phyloP scores from a whole-genome alignment of 129 eudicot genomes.

The Logfia minima region DNA sequence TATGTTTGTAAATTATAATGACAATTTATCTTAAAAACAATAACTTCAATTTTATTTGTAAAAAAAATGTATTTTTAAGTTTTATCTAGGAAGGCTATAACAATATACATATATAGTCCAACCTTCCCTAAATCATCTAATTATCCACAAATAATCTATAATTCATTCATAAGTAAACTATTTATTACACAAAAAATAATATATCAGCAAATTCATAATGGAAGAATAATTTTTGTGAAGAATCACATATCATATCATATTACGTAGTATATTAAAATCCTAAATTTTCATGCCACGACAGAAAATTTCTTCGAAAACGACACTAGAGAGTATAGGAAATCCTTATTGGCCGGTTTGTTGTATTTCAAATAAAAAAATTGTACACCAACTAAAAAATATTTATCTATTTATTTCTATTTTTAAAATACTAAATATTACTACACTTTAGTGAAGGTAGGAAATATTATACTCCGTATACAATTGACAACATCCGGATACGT shows the following conservation, averaged over 20 bases:
- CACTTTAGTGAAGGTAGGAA: neutral
- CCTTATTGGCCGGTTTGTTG: conserved; percentile 31
- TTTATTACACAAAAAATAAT: too few relatives aligned
- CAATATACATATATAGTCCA: too few relatives aligned
- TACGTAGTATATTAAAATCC: neutral
- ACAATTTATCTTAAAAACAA: too few relatives aligned
- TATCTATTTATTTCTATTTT: neutral
- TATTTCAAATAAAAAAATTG: neutral
- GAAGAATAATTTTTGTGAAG: neutral
- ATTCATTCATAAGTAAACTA: too few relatives aligned
- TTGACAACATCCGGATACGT: too few relatives aligned
- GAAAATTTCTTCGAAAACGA: conserved; percentile 23
- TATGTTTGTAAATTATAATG: too few relatives aligned
- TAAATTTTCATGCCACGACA: conserved; percentile 7
- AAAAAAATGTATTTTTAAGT: too few relatives aligned
- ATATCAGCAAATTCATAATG: neutral
- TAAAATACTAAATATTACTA: neutral
- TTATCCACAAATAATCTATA: too few relatives aligned
- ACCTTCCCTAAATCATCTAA: too few relatives aligned
- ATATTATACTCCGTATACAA: too few relatives aligned
- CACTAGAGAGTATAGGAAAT: conserved; percentile 19
- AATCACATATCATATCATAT: neutral
- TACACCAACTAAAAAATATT: neutral
- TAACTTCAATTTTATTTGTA: too few relatives aligned
- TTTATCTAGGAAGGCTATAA: too few relatives aligned